Percentiles rank a stretch among this genome's conserved stretches.
Evolutionary conservation across 2,329 filamentous ascomycete species (phyloP).

Genomic region (Pseudogymnoascus sp.): DNA sequence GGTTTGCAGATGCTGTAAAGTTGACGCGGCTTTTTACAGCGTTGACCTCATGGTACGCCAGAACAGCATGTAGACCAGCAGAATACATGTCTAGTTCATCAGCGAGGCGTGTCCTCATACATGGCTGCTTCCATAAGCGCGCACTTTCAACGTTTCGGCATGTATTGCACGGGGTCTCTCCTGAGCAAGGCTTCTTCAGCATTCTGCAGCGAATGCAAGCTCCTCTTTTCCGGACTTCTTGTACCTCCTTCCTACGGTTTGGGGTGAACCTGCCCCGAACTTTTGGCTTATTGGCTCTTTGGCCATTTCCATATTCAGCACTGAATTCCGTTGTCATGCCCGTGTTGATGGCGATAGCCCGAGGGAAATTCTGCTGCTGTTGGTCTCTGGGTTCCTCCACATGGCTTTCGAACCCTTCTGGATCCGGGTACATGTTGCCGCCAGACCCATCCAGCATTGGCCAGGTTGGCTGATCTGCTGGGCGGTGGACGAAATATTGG

Average conservation of each 20-base stretch:
- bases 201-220: conserved; percentile 60
- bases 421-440: conserved; percentile 18
- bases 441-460: conserved; percentile 22
- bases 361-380: conserved; percentile 14
- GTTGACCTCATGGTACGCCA: conserved; percentile 52
- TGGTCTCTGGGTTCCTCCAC: conserved; percentile 11
- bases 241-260: conserved; percentile 53
- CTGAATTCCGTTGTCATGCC: conserved; percentile 26
- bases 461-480: conserved; percentile 20
- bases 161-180: conserved; percentile 53
- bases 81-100: conserved; percentile 56
- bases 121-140: conserved; percentile 56
- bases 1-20: conserved; percentile 35
- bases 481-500: conserved; percentile 14
- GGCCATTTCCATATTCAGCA: conserved; percentile 26
- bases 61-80: conserved; percentile 53
- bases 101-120: conserved; percentile 52
- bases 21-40: conserved; percentile 42
- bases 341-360: conserved; percentile 19
- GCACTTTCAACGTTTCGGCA: conserved; percentile 56
- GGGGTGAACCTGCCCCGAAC: conserved; percentile 50
- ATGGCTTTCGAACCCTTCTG: conserved; percentile 13
- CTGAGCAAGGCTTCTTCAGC: conserved; percentile 58
- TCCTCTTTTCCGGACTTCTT: conserved; percentile 55
- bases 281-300: conserved; percentile 31